These are phyloP conservation scores for Auxenochlorella protothecoides DNA, from an alignment of 139 green algal genomes.

Conservation along the genomic window DNA sequence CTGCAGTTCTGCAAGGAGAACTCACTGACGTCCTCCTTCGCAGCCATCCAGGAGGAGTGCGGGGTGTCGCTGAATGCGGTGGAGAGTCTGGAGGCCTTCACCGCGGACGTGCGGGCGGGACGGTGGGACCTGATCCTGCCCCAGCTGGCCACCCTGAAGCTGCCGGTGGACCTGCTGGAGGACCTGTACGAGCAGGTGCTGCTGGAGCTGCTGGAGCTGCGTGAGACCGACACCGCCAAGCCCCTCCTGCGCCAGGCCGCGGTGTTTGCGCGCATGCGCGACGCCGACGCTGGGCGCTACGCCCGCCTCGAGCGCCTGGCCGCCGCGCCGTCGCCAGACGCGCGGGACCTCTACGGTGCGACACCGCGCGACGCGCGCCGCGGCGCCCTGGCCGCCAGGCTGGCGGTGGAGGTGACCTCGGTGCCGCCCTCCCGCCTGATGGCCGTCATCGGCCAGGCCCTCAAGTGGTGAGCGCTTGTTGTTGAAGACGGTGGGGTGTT, in stretches of 20 bases:
- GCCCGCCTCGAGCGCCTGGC: constrained; percentile 73
- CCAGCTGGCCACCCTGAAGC: constrained; percentile 67
- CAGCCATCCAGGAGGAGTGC: constrained; percentile 85
- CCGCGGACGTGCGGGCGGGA: constrained; percentile 78
- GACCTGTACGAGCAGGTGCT: constrained; percentile 94
- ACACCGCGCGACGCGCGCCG: constrained; percentile 78
- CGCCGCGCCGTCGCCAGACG: constrained; percentile 64
- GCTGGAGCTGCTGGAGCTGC: constrained; percentile 91
- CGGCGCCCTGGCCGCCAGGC: constrained; percentile 55
- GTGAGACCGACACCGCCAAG: constrained; percentile 81
- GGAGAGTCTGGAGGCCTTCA: constrained; percentile 79
- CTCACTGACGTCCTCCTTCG: constrained; percentile 71
- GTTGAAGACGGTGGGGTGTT: not conserved
- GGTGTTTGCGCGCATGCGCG: constrained; percentile 64
- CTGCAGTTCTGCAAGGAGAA: constrained; percentile 98
- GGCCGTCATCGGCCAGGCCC: constrained; percentile 87
- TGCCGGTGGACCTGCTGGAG: constrained; percentile 79
- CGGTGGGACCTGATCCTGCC: constrained; percentile 88
- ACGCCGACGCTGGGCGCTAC: constrained; percentile 72
- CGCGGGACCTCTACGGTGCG: constrained; percentile 61
- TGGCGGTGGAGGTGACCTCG: constrained; percentile 73
- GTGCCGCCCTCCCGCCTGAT: constrained; percentile 87
- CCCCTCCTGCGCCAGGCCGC: constrained; percentile 82
- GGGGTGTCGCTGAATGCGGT: constrained; percentile 91
- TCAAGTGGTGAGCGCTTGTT: constrained; percentile 69